Evolutionary conservation across 2,329 filamentous ascomycete genomes (phyloP), one percentile per base, ranked within the genome.

Genomic region (Cryphonectria parasitica): DNA sequence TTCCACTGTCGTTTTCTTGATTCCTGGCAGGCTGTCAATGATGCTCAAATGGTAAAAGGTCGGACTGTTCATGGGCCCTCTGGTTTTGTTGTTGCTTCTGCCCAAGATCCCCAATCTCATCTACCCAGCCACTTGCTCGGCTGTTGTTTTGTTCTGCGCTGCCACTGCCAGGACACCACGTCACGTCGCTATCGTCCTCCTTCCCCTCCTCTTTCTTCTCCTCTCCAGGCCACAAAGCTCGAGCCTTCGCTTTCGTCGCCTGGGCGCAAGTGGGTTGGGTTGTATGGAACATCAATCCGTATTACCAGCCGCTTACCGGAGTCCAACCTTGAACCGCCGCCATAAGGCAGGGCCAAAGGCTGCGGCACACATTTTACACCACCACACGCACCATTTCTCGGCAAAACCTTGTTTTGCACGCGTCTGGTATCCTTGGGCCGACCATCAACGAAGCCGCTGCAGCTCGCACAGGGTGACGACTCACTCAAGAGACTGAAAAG

Each of bases 401-500:
- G 60, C 68, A 65, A 43, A 52, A 52, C 45, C 65, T 63, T 68
- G 73, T 63, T 67, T 8, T 70, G n/a, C 25, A 36, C 11, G 34
- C 41, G 45, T 69, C 15, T 60, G 60, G 52, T 68, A 25, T 62
- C 67, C 69, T 72, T 36, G 73, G 66, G 75, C 72, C 45, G 22
- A 73, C 71, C 73, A 73, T 54, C 75, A 76, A 80, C 77, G 79
- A 83, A 88, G 80, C 87, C 86, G 85, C 78, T 82, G 85, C 76
- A 79, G 82, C 82, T 79, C 77, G 79, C 78, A 64, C 39, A 81
- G 83, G 73, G 79, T 88, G 84, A 88, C 79, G 86, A 83, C 79
- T 77, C 80, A 77, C 76, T 77, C 76, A 70, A 80, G 63, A 80
- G 88, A 91, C 89, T 92, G 89, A 91, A 92, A 92, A 92, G 90